Evolutionary conservation across 768 basidiomycete genomes (phyloP).

Genomic region (Agrocybe chaxingu): DNA sequence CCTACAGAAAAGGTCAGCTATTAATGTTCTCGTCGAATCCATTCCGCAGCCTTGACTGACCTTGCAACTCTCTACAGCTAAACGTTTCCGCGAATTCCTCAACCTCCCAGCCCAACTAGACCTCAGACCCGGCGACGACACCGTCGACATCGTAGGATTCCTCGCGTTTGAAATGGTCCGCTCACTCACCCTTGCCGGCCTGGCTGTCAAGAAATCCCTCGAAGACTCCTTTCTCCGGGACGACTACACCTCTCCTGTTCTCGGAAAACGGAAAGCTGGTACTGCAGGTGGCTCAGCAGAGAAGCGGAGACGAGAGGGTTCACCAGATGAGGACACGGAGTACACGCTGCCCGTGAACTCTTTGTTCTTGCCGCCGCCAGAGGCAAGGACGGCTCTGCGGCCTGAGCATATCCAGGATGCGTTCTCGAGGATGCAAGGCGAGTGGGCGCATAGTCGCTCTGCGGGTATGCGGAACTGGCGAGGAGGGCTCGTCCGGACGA

Average conservation of each 20-base stretch:
- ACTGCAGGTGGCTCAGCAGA: slow-evolving; percentile 46
- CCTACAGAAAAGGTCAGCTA: slow-evolving; percentile 83
- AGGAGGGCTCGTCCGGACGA: slow-evolving; percentile 77
- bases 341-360: slow-evolving; percentile 66
- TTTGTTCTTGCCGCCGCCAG: slow-evolving; percentile 78
- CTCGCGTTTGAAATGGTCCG: slow-evolving; percentile 97
- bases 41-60: not conserved
- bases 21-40: slow-evolving; percentile 1
- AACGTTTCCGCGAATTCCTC: slow-evolving; percentile 93
- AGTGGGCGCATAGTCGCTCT: slow-evolving; percentile 76
- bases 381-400: slow-evolving; percentile 72
- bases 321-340: slow-evolving; percentile 60
- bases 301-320: slow-evolving; percentile 53
- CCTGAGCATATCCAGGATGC: slow-evolving; percentile 92
- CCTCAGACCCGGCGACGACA: slow-evolving; percentile 89
- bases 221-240: slow-evolving; percentile 70
- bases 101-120: slow-evolving; percentile 86
- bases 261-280: slow-evolving; percentile 67
- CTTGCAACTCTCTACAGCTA: slow-evolving; percentile 45
- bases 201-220: slow-evolving; percentile 76
- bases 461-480: slow-evolving; percentile 91
- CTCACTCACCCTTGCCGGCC: slow-evolving; percentile 84
- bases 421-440: slow-evolving; percentile 84
- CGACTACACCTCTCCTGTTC: slow-evolving; percentile 59
- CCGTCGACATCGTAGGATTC: slow-evolving; percentile 95